Conservation (phyloP, 345 rosid genomes). For the Mallotus nudiflorus region DNA sequence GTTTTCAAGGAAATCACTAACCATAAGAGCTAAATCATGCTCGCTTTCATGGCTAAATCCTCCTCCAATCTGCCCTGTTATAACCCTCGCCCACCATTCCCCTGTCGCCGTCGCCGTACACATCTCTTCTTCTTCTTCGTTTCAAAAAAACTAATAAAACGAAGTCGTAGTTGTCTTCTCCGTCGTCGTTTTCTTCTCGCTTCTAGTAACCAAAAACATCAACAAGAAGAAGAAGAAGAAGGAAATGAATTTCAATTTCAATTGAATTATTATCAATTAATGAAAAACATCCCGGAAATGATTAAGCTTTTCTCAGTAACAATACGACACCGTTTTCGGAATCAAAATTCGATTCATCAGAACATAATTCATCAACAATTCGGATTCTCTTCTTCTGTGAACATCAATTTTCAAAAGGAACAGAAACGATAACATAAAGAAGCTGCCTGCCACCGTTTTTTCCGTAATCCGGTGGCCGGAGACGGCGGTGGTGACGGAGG, state of each 20-base stretch:
- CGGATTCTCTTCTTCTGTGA: too few species aligned
- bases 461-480: background rate
- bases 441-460: too few species aligned
- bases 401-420: too few species aligned
- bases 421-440: too few species aligned
- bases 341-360: too few species aligned
- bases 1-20: conserved; percentile 78
- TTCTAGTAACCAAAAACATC: background rate
- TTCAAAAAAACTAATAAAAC: background rate
- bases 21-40: conserved; percentile 83
- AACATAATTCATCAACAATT: background rate
- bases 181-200: conserved; percentile 2
- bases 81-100: conserved; percentile 38
- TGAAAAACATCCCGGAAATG: too few species aligned
- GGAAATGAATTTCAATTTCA: too few species aligned
- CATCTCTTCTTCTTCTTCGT: background rate
- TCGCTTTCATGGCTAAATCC: conserved; percentile 85
- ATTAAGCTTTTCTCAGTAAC: too few species aligned
- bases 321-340: background rate
- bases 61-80: conserved; percentile 37
- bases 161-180: background rate
- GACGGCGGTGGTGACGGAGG: conserved; percentile 11
- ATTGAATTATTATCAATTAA: too few species aligned
- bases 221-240: too few species aligned
- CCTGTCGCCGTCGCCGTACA: conserved; percentile 48